These are phyloP conservation scores for Clavispora vitiphila DNA, from an alignment of 805 yeast species.

Conservation along the genomic window DNA sequence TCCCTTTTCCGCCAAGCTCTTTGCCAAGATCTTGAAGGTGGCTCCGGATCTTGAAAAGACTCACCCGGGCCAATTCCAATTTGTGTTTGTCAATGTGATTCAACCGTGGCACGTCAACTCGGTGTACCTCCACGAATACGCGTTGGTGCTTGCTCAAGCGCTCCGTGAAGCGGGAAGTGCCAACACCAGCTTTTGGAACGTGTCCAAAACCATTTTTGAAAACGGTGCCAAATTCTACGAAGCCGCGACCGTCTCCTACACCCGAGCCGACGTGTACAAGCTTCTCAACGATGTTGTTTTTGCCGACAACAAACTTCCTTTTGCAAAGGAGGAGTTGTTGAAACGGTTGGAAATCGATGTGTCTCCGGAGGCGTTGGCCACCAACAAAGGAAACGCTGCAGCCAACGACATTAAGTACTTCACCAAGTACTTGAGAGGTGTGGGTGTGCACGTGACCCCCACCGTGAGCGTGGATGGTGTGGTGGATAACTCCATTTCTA, in stretches of 20 bases:
- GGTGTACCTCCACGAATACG: slow-evolving; percentile 61
- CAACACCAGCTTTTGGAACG: slow-evolving; percentile 37
- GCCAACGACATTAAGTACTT: slow-evolving; percentile 67
- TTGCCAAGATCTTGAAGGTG: slow-evolving; percentile 48
- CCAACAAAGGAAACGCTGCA: slow-evolving; percentile 55
- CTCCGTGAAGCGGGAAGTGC: slow-evolving; percentile 33
- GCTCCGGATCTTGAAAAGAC: slow-evolving; percentile 47
- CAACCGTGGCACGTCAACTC: slow-evolving; percentile 92
- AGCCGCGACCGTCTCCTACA: slow-evolving; percentile 46
- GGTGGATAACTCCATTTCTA: slow-evolving; percentile 50
- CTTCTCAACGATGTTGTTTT: slow-evolving; percentile 31
- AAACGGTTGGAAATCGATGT: slow-evolving; percentile 33
- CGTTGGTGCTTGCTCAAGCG: slow-evolving; percentile 65
- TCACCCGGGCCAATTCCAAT: slow-evolving; percentile 48
- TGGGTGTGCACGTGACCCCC: slow-evolving; percentile 83
- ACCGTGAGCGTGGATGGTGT: slow-evolving; percentile 71
- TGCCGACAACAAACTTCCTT: slow-evolving; percentile 24
- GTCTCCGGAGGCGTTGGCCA: slow-evolving; percentile 18
- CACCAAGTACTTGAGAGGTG: slow-evolving; percentile 65
- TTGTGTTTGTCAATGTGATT: slow-evolving; percentile 66
- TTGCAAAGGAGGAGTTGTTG: slow-evolving; percentile 27
- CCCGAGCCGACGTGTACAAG: slow-evolving; percentile 52
- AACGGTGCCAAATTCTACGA: slow-evolving; percentile 57
- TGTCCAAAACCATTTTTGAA: slow-evolving; percentile 52
- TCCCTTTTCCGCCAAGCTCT: slow-evolving; percentile 66